phyloP scores from a whole-genome alignment of 1,139 yeast species.

The Saccharomyces hybrid region DNA sequence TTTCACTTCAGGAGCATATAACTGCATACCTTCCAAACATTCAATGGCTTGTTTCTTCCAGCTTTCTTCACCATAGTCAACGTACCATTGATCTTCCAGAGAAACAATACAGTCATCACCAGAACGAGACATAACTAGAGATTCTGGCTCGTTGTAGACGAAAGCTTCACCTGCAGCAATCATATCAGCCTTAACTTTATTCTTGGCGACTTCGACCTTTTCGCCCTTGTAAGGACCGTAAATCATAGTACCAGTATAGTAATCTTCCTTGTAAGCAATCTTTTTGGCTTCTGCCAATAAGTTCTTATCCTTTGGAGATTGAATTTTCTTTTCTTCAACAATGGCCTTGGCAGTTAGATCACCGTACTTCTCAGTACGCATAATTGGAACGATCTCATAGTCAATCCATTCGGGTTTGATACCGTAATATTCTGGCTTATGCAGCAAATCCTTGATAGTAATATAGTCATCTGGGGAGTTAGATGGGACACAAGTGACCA shows the following conservation, averaged over 20 bases:
- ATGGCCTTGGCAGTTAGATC: constrained; percentile 79
- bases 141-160: constrained; percentile 91
- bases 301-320: constrained; percentile 86
- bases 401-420: constrained; percentile 85
- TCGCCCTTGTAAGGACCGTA: constrained; percentile 81
- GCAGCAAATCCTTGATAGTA: constrained; percentile 73
- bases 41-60: constrained; percentile 88
- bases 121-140: constrained; percentile 80
- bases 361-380: constrained; percentile 81
- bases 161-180: constrained; percentile 75
- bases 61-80: constrained; percentile 91
- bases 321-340: constrained; percentile 82
- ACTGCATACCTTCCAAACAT: constrained; percentile 69
- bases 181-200: constrained; percentile 76
- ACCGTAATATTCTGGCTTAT: constrained; percentile 87
- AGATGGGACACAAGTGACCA: constrained; percentile 96
- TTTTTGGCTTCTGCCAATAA: constrained; percentile 91
- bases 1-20: constrained; percentile 77
- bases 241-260: constrained; percentile 78
- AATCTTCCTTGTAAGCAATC: constrained; percentile 93
- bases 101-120: constrained; percentile 97
- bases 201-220: constrained; percentile 86
- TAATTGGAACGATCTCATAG: constrained; percentile 63
- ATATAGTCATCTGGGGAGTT: constrained; percentile 97
- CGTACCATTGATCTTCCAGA: constrained; percentile 97